A percentile compares a stretch with the other conserved stretches of the same genome.
phyloP scores from a whole-genome alignment of 352 stramenopile species.

The Phytophthora cryptogea region DNA sequence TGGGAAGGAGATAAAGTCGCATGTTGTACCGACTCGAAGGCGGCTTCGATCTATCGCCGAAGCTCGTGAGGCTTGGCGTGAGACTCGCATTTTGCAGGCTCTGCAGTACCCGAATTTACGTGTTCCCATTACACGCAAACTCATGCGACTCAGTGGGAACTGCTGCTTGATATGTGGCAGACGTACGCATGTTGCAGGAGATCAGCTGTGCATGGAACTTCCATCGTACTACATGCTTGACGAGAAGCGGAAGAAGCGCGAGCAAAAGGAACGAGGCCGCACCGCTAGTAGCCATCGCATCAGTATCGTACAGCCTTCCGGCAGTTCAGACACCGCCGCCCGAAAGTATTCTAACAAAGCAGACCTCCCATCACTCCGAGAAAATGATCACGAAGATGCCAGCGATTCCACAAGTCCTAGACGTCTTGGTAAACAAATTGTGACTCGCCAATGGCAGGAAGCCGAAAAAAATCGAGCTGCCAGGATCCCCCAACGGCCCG shows the following conservation, averaged over 20 bases:
- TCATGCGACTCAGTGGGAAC: conserved; percentile 85
- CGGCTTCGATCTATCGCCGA: conserved; percentile 56
- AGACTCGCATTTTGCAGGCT: conserved; percentile 76
- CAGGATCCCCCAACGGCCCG: conserved; percentile 32
- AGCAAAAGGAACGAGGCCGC: conserved; percentile 42
- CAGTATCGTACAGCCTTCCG: conserved; percentile 30
- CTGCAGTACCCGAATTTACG: conserved; percentile 69
- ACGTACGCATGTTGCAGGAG: conserved; percentile 68
- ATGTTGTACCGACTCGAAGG: conserved; percentile 48
- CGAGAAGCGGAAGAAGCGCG: conserved; percentile 59
- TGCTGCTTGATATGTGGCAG: conserved; percentile 76
- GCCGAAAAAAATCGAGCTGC: conserved; percentile 43
- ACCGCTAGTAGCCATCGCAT: conserved; percentile 58
- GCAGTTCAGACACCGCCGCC: conserved; percentile 2
- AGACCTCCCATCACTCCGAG: conserved; percentile 36
- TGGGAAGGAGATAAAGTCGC: conserved; percentile 67
- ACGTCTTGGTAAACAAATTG: conserved; percentile 54
- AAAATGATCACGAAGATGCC: conserved; percentile 14
- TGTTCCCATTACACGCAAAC: conserved; percentile 79
- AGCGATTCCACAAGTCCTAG: conserved; percentile 19
- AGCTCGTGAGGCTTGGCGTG: conserved; percentile 68
- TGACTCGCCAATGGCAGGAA: conserved; percentile 60
- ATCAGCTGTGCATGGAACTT: conserved; percentile 84
- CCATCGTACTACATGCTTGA: conserved; percentile 68
- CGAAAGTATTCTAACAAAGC: conserved; percentile 10